Conservation (phyloP, 352 stramenopile species). For the Globisporangium mamillatum region DNA sequence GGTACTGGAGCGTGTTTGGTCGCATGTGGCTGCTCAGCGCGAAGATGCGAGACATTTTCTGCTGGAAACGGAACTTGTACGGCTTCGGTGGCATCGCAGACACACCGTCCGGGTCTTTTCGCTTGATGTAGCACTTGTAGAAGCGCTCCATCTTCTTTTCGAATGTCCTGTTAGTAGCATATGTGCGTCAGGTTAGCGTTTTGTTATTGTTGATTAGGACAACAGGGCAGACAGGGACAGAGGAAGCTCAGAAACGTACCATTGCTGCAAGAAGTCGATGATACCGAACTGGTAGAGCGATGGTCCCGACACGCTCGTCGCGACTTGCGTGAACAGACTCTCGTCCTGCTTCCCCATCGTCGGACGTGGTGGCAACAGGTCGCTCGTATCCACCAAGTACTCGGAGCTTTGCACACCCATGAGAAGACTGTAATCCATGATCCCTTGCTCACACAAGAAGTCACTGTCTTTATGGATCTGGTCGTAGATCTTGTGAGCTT, state of each 20-base stretch:
- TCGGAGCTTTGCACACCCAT: slow-evolving; percentile 89
- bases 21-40: slow-evolving; percentile 64
- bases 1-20: slow-evolving; percentile 61
- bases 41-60: slow-evolving; percentile 90
- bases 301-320: slow-evolving; percentile 82
- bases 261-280: slow-evolving; percentile 91
- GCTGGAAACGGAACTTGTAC: slow-evolving; percentile 91
- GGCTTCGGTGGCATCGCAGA: slow-evolving; percentile 85
- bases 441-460: slow-evolving; percentile 86
- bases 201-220: neutral
- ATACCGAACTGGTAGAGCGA: slow-evolving; percentile 91
- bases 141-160: slow-evolving; percentile 91
- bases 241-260: slow-evolving; percentile 36
- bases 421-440: slow-evolving; percentile 92
- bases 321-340: slow-evolving; percentile 71
- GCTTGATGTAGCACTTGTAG: slow-evolving; percentile 88
- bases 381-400: slow-evolving; percentile 83
- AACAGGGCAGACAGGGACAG: neutral
- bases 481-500: slow-evolving; percentile 84
- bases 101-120: slow-evolving; percentile 84
- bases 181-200: neutral
- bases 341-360: slow-evolving; percentile 42
- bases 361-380: slow-evolving; percentile 37
- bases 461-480: slow-evolving; percentile 87
- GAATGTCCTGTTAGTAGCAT: slow-evolving; percentile 56